A percentile compares a stretch with the other conserved stretches of the same genome.
phyloP scores from a whole-genome alignment of 805 yeast genomes.

The Kodamaea sagamina region DNA sequence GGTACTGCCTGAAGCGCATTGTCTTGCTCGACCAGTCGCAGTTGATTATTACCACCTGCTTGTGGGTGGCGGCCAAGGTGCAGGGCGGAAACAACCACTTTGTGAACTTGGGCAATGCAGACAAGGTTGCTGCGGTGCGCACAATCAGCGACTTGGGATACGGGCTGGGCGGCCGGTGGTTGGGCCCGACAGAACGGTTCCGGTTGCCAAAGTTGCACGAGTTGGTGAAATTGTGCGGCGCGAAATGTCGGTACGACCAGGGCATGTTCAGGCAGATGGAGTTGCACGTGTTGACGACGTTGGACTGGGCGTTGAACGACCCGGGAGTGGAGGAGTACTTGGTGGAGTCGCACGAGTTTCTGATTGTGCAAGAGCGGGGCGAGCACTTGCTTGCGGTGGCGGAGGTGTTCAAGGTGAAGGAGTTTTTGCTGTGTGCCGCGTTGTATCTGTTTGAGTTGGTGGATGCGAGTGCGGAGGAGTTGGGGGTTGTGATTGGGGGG shows the following conservation, averaged over 20 bases:
- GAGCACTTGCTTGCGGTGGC: neutral
- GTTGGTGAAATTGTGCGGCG: conserved; percentile 70
- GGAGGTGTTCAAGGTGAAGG: conserved; percentile 49
- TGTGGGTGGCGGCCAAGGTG: conserved; percentile 91
- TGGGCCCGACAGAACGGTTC: conserved; percentile 72
- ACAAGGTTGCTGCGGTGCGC: conserved; percentile 24
- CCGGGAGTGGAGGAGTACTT: conserved; percentile 51
- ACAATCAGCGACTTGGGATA: conserved; percentile 43
- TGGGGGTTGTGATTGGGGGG: conserved; percentile 35
- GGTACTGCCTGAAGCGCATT: conserved; percentile 86
- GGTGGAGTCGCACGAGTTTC: conserved; percentile 33
- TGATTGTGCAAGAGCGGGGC: conserved; percentile 10
- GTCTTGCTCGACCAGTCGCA: conserved; percentile 86
- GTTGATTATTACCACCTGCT: conserved; percentile 84
- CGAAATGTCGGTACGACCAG: conserved; percentile 51
- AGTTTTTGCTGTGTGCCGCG: conserved; percentile 50
- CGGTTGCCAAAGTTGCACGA: conserved; percentile 75
- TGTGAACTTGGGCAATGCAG: conserved; percentile 43
- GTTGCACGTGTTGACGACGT: conserved; percentile 65
- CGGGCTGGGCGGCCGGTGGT: conserved; percentile 58
- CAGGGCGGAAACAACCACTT: conserved; percentile 74
- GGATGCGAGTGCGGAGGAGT: conserved; percentile 30
- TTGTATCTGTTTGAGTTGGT: conserved; percentile 50
- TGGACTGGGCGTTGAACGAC: conserved; percentile 71
- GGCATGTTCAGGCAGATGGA: conserved; percentile 69